Conservation (phyloP, 2,329 filamentous ascomycete genomes). For the Beauveria sp. region DNA sequence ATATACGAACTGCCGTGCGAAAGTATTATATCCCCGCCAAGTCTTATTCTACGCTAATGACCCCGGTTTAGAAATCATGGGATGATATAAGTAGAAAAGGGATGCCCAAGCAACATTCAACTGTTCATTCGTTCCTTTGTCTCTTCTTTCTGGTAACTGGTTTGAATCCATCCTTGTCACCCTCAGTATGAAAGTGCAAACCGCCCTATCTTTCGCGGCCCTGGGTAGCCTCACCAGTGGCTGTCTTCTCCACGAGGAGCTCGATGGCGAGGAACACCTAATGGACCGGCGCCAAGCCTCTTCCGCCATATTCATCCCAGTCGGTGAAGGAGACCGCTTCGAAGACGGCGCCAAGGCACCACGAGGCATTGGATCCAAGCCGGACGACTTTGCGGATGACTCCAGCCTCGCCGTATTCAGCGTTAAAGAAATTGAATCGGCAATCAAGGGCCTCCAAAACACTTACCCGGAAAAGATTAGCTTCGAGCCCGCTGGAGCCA, state of each 20-base stretch:
- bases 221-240: conserved; percentile 18
- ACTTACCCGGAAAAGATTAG: background rate
- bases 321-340: conserved; percentile 36
- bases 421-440: conserved; percentile 7
- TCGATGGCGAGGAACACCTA: conserved; percentile 13
- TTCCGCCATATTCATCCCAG: conserved; percentile 22
- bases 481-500: conserved; percentile 26
- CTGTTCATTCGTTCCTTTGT: background rate
- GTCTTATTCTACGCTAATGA: too few relatives aligned
- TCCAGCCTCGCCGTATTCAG: conserved; percentile 33
- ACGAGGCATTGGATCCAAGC: conserved; percentile 28
- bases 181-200: conserved; percentile 21
- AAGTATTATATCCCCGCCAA: too few relatives aligned
- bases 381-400: conserved; percentile 31
- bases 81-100: background rate
- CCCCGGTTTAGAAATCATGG: too few relatives aligned
- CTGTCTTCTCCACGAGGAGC: conserved; percentile 33
- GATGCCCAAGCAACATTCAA: background rate
- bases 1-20: too few relatives aligned
- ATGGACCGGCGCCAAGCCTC: conserved; percentile 13
- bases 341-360: conserved; percentile 29
- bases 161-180: background rate
- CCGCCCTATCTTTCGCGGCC: conserved; percentile 14
- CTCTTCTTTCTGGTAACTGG: background rate
- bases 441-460: background rate